phyloP scores from a whole-genome alignment of 306 rosid genomes.

The Lathyrus tuberosus region DNA sequence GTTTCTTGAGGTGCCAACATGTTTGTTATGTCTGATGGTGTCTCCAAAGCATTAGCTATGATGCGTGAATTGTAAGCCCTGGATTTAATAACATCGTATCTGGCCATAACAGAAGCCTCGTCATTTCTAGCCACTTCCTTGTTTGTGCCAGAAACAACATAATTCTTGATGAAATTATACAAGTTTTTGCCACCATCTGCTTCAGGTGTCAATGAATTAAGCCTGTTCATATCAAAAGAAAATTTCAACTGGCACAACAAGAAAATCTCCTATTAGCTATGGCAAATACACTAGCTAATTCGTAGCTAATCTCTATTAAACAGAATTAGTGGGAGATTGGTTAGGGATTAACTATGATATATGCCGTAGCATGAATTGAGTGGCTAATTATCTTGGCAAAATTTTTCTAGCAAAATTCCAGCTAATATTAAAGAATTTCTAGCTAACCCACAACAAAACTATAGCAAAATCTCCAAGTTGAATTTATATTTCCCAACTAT shows the following conservation, averaged over 20 bases:
- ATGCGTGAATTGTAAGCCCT: conserved; percentile 40
- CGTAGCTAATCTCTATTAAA: too few relatives aligned
- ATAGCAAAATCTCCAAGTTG: too few relatives aligned
- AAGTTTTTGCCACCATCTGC: conserved; percentile 33
- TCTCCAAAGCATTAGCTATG: conserved; percentile 27
- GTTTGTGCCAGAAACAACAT: conserved; percentile 39
- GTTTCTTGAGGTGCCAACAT: conserved; percentile 30
- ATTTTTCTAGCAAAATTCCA: too few relatives aligned
- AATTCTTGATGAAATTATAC: conserved; percentile 35
- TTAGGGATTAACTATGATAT: too few relatives aligned
- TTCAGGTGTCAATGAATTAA: conserved; percentile 37
- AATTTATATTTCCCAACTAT: too few relatives aligned
- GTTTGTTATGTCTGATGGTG: conserved; percentile 39
- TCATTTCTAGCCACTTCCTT: conserved; percentile 1
- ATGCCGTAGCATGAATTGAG: too few relatives aligned
- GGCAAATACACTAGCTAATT: too few relatives aligned
- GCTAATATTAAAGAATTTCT: too few relatives aligned
- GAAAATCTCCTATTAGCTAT: too few relatives aligned
- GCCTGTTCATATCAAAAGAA: conserved; percentile 41
- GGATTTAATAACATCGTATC: conserved; percentile 52
- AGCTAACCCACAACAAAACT: too few relatives aligned
- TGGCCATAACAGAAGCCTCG: conserved; percentile 59
- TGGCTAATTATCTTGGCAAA: too few relatives aligned
- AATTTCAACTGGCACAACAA: conserved; percentile 40
- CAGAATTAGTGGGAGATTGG: too few relatives aligned